Percentiles rank a stretch among this genome's conserved stretches.
These are phyloP conservation scores for Sporothrix sp. DNA, from an alignment of 2,329 filamentous ascomycete species.

Conservation along the genomic window DNA sequence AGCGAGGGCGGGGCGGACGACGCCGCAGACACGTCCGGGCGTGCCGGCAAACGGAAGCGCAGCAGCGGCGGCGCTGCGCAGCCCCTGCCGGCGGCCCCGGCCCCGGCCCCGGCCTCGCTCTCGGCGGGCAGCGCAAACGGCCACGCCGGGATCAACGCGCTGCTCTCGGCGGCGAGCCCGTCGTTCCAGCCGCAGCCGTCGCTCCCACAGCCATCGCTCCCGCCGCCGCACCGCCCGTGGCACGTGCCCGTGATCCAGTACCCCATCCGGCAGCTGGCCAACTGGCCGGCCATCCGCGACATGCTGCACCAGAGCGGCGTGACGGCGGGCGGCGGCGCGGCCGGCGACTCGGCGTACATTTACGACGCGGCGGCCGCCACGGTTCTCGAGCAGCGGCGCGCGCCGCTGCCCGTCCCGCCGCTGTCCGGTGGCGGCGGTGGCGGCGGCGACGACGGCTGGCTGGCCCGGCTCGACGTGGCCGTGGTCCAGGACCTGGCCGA, in stretches of 20 bases:
- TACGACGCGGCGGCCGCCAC: conserved; percentile 25
- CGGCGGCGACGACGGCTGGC: conserved; percentile 28
- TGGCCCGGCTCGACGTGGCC: conserved; percentile 36
- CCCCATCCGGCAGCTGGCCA: conserved; percentile 16
- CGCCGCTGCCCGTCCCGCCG: conserved; percentile 29
- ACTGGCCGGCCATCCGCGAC: conserved; percentile 16
- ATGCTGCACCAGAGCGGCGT: conserved; percentile 7
- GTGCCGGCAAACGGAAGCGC: background rate
- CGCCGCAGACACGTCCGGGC: background rate
- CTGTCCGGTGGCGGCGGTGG: conserved; percentile 22
- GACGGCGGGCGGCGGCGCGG: background rate
- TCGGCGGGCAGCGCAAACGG: conserved; percentile 5
- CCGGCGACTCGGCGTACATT: background rate
- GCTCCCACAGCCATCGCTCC: background rate
- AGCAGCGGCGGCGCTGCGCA: too few relatives aligned
- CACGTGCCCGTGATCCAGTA: conserved; percentile 18
- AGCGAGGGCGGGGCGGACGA: background rate
- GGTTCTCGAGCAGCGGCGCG: conserved; percentile 37
- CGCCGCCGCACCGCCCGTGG: background rate
- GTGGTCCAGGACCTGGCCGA: conserved; percentile 42
- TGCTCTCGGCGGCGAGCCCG: conserved; percentile 13
- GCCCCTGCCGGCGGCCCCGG: too few relatives aligned
- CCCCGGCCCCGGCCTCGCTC: conserved; percentile 6
- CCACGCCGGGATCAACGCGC: conserved; percentile 18
- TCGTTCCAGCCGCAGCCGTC: background rate